Conservation (phyloP, 768 basidiomycete genomes). For the Trichaptum fuscoviolaceum region DNA sequence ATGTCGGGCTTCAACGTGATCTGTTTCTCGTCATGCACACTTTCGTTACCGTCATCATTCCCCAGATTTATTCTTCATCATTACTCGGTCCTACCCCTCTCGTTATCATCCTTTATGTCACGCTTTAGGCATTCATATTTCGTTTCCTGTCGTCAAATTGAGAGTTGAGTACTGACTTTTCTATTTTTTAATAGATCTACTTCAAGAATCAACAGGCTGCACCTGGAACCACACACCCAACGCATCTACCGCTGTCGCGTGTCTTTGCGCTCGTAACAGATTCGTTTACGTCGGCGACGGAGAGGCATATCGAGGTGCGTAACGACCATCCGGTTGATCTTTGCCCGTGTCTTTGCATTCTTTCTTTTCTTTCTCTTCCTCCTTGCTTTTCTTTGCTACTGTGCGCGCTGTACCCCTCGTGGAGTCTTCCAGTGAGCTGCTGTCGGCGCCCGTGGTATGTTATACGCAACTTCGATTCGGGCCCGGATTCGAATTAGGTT, state of each 20-base stretch:
- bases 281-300: constrained; percentile 95
- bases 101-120: not conserved
- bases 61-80: not conserved
- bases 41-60: not conserved
- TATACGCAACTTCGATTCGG: too few species aligned
- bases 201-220: constrained; percentile 91
- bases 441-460: too few species aligned
- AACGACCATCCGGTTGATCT: not conserved
- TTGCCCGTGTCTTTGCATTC: not conserved
- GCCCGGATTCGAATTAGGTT: too few species aligned
- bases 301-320: constrained; percentile 92
- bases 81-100: not conserved
- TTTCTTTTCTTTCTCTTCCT: not conserved
- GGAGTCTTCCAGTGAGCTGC: too few species aligned
- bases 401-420: too few species aligned
- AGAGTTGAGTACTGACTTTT: not conserved
- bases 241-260: constrained; percentile 72
- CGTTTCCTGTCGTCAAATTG: not conserved
- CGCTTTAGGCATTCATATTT: not conserved
- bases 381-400: not conserved
- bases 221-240: constrained; percentile 67
- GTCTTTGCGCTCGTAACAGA: constrained; percentile 89
- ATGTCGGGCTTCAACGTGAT: not conserved
- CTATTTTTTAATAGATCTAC: constrained; percentile 75
- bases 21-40: not conserved